A percentile compares a stretch with the other conserved stretches of the same genome.
These are phyloP conservation scores for Ogataea minuta DNA, from an alignment of 805 yeast genomes.

Conservation along the genomic window DNA sequence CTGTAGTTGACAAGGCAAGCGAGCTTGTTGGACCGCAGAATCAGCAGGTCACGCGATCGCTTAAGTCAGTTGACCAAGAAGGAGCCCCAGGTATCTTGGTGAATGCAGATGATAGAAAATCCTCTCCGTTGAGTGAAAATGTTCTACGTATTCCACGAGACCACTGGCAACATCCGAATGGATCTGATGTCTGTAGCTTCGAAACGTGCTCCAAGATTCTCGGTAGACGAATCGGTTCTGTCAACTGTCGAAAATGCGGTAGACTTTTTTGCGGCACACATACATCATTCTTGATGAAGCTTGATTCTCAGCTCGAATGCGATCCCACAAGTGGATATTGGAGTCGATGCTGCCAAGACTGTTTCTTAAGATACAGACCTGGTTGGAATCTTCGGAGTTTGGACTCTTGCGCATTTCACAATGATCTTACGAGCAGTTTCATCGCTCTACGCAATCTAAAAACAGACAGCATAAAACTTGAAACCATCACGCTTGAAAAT, in stretches of 20 bases:
- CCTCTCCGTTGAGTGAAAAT: conserved; percentile 4
- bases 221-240: conserved; percentile 51
- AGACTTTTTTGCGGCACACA: conserved; percentile 64
- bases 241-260: conserved; percentile 80
- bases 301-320: conserved; percentile 47
- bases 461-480: conserved; percentile 49
- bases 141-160: conserved; percentile 33
- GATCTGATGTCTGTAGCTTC: conserved; percentile 42
- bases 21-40: conserved; percentile 28
- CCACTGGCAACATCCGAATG: conserved; percentile 59
- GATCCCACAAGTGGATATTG: conserved; percentile 55
- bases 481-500: conserved; percentile 57
- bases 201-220: conserved; percentile 42
- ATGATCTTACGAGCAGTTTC: conserved; percentile 49
- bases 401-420: conserved; percentile 9
- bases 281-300: conserved; percentile 50
- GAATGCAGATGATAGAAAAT: background rate
- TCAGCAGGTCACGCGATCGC: conserved; percentile 31
- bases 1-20: conserved; percentile 37
- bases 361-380: conserved; percentile 45
- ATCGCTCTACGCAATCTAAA: conserved; percentile 38
- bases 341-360: conserved; percentile 65
- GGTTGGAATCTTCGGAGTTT: conserved; percentile 12
- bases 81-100: conserved; percentile 7
- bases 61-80: conserved; percentile 52